phyloP scores from a whole-genome alignment of 306 rosid species.

The Dryas drummondii region DNA sequence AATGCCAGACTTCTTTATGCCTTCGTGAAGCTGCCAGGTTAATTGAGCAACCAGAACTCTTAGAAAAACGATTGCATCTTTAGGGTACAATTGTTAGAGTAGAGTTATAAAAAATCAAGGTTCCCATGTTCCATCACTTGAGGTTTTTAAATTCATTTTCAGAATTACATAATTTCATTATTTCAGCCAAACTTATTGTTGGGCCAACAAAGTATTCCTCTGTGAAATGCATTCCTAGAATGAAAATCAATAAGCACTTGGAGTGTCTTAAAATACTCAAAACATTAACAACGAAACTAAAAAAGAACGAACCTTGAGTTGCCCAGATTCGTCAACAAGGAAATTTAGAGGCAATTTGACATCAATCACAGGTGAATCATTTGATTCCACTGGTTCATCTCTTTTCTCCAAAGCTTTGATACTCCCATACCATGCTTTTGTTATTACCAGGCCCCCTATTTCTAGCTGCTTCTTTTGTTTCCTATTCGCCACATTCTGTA shows the following conservation, averaged over 20 bases:
- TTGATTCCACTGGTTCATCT: slow-evolving; percentile 45
- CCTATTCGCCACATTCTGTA: slow-evolving; percentile 79
- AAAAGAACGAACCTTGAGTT: slow-evolving; percentile 63
- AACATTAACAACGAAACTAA: not conserved
- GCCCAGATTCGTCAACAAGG: slow-evolving; percentile 80
- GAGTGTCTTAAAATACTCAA: slow-evolving; percentile 1
- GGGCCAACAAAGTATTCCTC: not conserved
- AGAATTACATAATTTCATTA: not conserved
- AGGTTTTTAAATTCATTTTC: not conserved
- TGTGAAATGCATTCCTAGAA: not conserved
- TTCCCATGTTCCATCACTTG: not conserved
- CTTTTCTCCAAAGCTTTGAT: slow-evolving; percentile 45
- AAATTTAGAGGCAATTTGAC: slow-evolving; percentile 87
- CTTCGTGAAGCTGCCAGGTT: slow-evolving; percentile 80
- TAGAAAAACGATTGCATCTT: not conserved
- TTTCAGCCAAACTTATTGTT: not conserved
- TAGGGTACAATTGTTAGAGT: not conserved
- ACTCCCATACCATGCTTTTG: slow-evolving; percentile 74
- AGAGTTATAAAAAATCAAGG: not conserved
- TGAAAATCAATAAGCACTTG: not conserved
- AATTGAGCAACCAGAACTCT: slow-evolving; percentile 1
- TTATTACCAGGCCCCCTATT: slow-evolving; percentile 68
- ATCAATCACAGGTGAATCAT: slow-evolving; percentile 58
- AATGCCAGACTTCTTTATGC: slow-evolving; percentile 91
- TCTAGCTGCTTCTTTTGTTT: slow-evolving; percentile 77